Base-by-base conservation (phyloP, 139 green algal species). In the Chlorella sorokiniana region DNA sequence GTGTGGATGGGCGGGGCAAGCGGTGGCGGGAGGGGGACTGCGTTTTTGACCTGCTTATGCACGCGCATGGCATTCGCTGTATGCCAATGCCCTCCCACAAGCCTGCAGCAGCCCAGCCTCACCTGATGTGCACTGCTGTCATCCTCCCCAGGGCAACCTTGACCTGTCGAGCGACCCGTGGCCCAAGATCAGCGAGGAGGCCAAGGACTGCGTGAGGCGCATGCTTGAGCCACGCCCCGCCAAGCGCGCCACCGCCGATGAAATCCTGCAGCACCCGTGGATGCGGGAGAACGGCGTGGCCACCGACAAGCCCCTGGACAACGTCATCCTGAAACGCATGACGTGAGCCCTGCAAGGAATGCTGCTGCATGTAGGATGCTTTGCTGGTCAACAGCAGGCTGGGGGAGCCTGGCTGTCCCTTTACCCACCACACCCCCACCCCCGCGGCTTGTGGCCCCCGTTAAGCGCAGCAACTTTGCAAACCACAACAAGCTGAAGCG, bases 401-500 rank as follows among this genome's bases (percentile, higher is more conserved):
- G 8, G 52, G 52, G 22, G 25, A 40, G 11, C 20, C 9, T 48
- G 0, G 14, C 71, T 68, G 6, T n/a, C 48, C 73, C 73, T 35
- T 1, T 33, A 20, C 11, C 54, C 68, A 29, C 7, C 63, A 70
- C 63, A 41, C 63, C 14, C 0, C 0, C 69, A 31, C 40, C 1
- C 54, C 41, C 11, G 25, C 8, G n/a, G n/a, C n/a, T n/a, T n/a
- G n/a, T n/a, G n/a, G n/a, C n/a, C n/a, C n/a, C n/a, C n/a, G n/a
- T n/a, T n/a, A n/a, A n/a, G n/a, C 29, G 65, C 64, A 84, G 81
- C 56, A 89, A 93, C 40, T 99, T 99, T 90, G 90, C 92, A n/a
- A 87, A 64, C 71, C 96, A 98, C 91, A 98, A 98, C 91, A 95
- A 95, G 79, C 89, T 99, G 48, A 98, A 99, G 90, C 97, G 98